Evolutionary conservation across 2,329 filamentous ascomycete genomes (phyloP), one percentile per base, ranked within the genome.

Genomic region (Colletotrichum sp.): DNA sequence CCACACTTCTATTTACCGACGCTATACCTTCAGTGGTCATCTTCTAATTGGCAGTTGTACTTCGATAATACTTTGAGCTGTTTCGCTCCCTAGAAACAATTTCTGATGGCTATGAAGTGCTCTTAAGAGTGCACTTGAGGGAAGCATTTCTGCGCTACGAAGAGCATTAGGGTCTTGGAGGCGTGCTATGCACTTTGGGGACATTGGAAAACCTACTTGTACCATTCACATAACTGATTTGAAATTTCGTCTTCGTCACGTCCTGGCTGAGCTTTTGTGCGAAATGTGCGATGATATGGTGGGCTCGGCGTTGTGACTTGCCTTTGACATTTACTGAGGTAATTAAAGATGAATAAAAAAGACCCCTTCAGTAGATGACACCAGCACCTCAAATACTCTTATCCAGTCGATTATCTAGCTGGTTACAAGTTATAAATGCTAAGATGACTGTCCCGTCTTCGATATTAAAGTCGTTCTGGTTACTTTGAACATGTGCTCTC

Each of bases 321-420:
- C 12, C 13, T 15, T 0, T 1, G 6, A 13, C 2, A 34, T 10
- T 5, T 43, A n/a, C 5, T 3, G 2, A 43, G 8, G 2, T 18
- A 10, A 5, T 9, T 10, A 10, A n/a, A n/a, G 2, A 9, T 6
- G 5, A 10, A 10, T 5, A 8, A 8, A 39, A 39, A 39, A 39
- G 6, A 2, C 2, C 12, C 1, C 9, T 22, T 9, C 0, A 13
- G 10, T 22, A 48, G 10, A 13, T 0, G 0, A 22, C 1, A 48
- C n/a, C 6, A 7, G 10, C n/a, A 48, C 2, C 10, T 48, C 43
- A 0, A 4, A 13, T 0, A 22, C 10, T 7, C 22, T 22, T 3
- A 5, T 22, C 22, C 6, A 22, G 22, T 13, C n/a, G 8, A 6
- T 22, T 0, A 4, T 3, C 22, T 0, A 8, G 5, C 3, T 2